Base-by-base conservation (phyloP, 2,329 filamentous ascomycete genomes). In the Cladosporium oxysporum region DNA sequence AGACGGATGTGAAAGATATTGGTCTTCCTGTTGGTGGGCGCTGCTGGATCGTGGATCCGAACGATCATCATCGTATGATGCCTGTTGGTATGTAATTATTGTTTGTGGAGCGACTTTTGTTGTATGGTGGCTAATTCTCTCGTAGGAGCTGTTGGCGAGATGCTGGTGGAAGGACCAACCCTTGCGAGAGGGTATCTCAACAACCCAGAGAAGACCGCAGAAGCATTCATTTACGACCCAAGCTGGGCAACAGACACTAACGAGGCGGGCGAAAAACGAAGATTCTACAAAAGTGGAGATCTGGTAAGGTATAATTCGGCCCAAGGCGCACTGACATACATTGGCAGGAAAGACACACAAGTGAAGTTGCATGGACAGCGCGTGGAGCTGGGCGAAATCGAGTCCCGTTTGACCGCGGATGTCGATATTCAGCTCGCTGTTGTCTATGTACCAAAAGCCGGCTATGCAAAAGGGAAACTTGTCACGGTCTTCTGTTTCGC, bases 341-440 rank as follows among this genome's bases (percentile, higher is more conserved):
- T 71, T 29, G 68, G 69, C 8, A 67, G 72, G 5, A 69, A 70
- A 57, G 67, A 70, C 44, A 66, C 52, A 5, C 70, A 72, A 44
- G 62, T 69, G 37, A 72, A 73, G 58, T 53, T 73, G 37, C 58
- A 65, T 18, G 71, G 70, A 5, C 69, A 71, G 60, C 65, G 70
- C 12, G 60, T 73, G 18, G 71, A 73, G 55, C 60, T 71, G 16
- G 64, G 53, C 11, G 71, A 72, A 33, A 66, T 72, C 5, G 71
- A 71, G 14, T 57, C 50, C 12, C 88, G 87, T 55, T 81, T 85
- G 28, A 85, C 85, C 0, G 83, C 87, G 0, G 69, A 77, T 0
- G 80, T 80, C 0, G 79, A 95, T 8, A 81, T 84, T 18, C 91
- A 96, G 71, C 88, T 92, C 0, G 88, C 88, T 3, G 96, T 93